These are phyloP conservation scores for Leccinum subrobustum DNA, from an alignment of 1,284 basidiomycete species.

Conservation along the genomic window DNA sequence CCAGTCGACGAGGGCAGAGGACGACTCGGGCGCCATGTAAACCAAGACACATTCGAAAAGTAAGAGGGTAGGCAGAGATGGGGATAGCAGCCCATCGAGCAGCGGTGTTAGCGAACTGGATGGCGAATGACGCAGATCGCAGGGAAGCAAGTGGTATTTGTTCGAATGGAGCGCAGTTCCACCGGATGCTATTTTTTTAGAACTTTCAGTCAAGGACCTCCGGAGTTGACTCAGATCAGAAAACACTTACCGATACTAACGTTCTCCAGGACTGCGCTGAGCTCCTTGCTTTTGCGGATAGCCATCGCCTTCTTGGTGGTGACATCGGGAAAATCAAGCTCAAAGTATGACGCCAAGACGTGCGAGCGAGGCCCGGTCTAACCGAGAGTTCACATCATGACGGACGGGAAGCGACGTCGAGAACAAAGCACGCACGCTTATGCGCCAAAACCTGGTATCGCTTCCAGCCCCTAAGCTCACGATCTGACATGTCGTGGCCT, in stretches of 20 bases:
- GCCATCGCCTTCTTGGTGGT: slow-evolving; percentile 82
- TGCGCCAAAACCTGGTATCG: slow-evolving; percentile 72
- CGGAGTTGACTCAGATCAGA: background rate
- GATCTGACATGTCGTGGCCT: slow-evolving; percentile 24
- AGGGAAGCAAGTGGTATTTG: slow-evolving; percentile 73
- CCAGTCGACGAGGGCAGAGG: slow-evolving; percentile 68
- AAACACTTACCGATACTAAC: slow-evolving; percentile 42
- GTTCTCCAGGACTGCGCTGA: slow-evolving; percentile 49
- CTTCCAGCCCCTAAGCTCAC: slow-evolving; percentile 27
- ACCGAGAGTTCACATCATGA: slow-evolving; percentile 21
- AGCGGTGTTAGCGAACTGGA: slow-evolving; percentile 42
- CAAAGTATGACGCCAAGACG: slow-evolving; percentile 66
- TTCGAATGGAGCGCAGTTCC: slow-evolving; percentile 66
- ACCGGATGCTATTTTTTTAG: slow-evolving; percentile 50
- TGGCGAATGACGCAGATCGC: slow-evolving; percentile 66
- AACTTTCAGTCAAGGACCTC: slow-evolving; percentile 8
- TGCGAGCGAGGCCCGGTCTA: slow-evolving; percentile 55
- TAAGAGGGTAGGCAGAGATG: slow-evolving; percentile 71
- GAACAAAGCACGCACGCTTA: slow-evolving; percentile 60
- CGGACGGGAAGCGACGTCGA: slow-evolving; percentile 1
- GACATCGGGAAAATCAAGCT: slow-evolving; percentile 88
- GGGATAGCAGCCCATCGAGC: slow-evolving; percentile 52
- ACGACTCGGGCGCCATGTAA: slow-evolving; percentile 73
- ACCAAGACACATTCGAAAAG: slow-evolving; percentile 91
- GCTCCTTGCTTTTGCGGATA: slow-evolving; percentile 68